Evolutionary conservation across 169 alveolate species (phyloP), one percentile per base, ranked within the genome.

Genomic region (Babesia gibsoni): DNA sequence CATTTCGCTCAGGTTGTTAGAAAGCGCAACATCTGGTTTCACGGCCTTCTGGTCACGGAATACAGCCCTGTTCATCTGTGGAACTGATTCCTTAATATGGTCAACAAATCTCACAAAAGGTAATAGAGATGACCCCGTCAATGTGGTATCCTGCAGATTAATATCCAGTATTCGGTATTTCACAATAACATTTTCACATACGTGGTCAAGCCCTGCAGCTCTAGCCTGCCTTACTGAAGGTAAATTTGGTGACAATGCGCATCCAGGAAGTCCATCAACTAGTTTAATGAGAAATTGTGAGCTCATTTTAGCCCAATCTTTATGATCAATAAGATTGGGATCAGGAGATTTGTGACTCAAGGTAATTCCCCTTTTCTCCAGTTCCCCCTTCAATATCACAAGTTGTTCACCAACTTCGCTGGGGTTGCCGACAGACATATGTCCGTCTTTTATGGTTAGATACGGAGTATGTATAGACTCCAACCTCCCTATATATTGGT

Each of bases 391-490:
- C 1, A 67, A 36, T 25, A 27, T 9, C 7, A 61, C n/a, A 20
- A 77, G 41, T 23, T 43, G 20, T 9, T 27, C 69, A 49, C 18
- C 63, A 25, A 67, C 50, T 20, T 49, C 85, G 23, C 25, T 12
- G n/a, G 74, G 74, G 7, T 66, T 50, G 18, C 77, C 70, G 48
- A 45, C 10, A 3, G 36, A 18, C 3, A 77, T 16, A 5, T 33
- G 20, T 8, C 63, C 58, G 4, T 77, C 74, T 27, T 20, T 14
- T 42, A 46, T 33, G 29, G 52, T 77, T 23, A 77, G 67, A 56
- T 77, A 77, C n/a, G 85, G 85, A 4, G 85, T 77, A 20, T 35
- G 66, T 52, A 77, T 77, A 1, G 85, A 58, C 59, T 66, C 70
- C 30, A 77, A 48, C 3, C 67, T 29, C 16, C 85, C 85, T 29